Conservation (phyloP, 768 basidiomycete species). For the Collybiopsis confluens region DNA sequence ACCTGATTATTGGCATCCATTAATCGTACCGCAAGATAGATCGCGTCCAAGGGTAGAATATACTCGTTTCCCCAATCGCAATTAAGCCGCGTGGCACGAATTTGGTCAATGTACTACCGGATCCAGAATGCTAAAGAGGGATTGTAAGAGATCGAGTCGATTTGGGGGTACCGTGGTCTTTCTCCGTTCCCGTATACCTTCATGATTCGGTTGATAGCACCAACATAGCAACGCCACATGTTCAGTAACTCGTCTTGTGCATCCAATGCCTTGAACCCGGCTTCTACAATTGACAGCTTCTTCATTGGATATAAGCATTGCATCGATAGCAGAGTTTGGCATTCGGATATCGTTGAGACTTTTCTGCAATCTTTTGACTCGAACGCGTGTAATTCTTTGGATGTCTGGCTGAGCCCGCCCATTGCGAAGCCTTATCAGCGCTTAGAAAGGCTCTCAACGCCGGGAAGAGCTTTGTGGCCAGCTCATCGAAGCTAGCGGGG, state of each 20-base stretch:
- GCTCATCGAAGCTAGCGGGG: background rate
- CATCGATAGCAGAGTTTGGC: background rate
- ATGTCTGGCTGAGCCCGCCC: background rate
- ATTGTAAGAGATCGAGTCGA: background rate
- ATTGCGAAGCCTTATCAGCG: background rate
- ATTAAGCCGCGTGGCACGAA: background rate
- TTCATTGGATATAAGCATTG: background rate
- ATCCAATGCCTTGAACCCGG: background rate
- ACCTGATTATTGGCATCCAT: background rate
- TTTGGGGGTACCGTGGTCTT: background rate
- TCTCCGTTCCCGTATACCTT: background rate
- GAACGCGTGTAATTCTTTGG: background rate
- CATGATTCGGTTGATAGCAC: background rate
- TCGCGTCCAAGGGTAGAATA: background rate
- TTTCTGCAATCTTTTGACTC: background rate
- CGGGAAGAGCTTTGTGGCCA: background rate
- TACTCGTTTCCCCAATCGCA: background rate
- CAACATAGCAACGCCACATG: background rate
- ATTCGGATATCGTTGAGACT: background rate
- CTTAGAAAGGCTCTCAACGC: background rate
- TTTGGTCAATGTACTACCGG: background rate
- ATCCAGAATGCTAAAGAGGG: background rate
- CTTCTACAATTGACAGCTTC: background rate
- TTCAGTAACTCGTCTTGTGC: background rate
- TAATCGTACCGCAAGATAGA: background rate